Conservation (phyloP, 1,284 basidiomycete genomes). For the Ustilago nuda region DNA sequence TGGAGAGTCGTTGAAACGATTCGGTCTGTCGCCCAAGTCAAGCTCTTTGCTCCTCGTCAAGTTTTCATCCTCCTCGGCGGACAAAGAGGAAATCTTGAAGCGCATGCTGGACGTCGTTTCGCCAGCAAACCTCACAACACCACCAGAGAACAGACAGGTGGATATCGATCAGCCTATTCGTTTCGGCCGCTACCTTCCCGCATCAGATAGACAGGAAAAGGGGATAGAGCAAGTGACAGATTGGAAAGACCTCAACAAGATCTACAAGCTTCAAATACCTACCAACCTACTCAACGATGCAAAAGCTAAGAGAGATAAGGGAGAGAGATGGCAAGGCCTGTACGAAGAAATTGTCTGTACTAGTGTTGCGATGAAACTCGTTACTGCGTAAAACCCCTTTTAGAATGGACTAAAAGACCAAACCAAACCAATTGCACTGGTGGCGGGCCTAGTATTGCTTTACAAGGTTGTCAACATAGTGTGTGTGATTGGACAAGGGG, state of each 20-base stretch:
- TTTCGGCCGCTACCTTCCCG: conserved; percentile 2
- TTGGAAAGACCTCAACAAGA: conserved; percentile 53
- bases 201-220: neutral
- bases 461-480: neutral
- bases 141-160: neutral
- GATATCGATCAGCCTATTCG: conserved; percentile 41
- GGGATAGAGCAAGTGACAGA: conserved; percentile 25
- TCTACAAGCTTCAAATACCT: conserved; percentile 53
- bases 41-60: conserved; percentile 47
- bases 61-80: conserved; percentile 21
- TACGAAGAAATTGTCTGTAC: conserved; percentile 49
- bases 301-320: neutral
- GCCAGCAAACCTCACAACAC: conserved; percentile 17
- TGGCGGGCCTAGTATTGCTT: neutral
- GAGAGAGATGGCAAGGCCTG: conserved; percentile 6
- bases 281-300: conserved; percentile 9
- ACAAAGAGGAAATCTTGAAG: conserved; percentile 15
- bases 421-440: too few species aligned
- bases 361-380: conserved; percentile 52
- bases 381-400: conserved; percentile 25
- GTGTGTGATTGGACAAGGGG: neutral
- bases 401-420: too few species aligned
- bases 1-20: conserved; percentile 50
- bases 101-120: conserved; percentile 41
- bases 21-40: conserved; percentile 39